These are phyloP conservation scores for Arctostaphylos glauca DNA, from an alignment of 148 eudicot species.

Conservation along the genomic window DNA sequence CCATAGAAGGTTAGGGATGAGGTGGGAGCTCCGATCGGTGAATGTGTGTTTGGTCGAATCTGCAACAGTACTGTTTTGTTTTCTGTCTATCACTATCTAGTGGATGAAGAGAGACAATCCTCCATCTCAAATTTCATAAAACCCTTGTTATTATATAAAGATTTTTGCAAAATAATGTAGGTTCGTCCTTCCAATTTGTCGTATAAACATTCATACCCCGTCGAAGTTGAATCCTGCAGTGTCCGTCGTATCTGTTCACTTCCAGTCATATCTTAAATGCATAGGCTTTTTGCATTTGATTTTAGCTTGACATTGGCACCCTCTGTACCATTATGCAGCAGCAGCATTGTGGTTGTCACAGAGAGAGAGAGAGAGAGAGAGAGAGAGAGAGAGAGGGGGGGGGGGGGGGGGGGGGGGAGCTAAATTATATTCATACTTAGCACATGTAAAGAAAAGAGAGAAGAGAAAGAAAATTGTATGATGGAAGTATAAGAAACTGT, in stretches of 20 bases:
- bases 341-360: background rate
- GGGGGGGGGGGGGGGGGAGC: background rate
- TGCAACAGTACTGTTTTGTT: background rate
- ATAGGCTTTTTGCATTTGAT: background rate
- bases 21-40: too few species aligned
- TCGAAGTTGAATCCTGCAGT: background rate
- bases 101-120: background rate
- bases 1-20: too few species aligned
- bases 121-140: background rate
- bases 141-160: background rate
- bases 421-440: too few species aligned
- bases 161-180: background rate
- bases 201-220: background rate
- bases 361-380: background rate
- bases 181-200: background rate
- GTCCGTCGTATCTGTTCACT: background rate
- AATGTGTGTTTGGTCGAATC: background rate
- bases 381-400: too few species aligned
- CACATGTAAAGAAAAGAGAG: background rate
- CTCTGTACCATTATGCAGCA: background rate
- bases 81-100: background rate
- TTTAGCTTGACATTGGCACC: background rate
- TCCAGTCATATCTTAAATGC: too few species aligned
- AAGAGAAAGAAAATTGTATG: background rate
- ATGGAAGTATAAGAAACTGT: too few species aligned